These are phyloP conservation scores for Neopestalotiopsis sp. DNA, from an alignment of 2,329 filamentous ascomycete species.

Conservation along the genomic window DNA sequence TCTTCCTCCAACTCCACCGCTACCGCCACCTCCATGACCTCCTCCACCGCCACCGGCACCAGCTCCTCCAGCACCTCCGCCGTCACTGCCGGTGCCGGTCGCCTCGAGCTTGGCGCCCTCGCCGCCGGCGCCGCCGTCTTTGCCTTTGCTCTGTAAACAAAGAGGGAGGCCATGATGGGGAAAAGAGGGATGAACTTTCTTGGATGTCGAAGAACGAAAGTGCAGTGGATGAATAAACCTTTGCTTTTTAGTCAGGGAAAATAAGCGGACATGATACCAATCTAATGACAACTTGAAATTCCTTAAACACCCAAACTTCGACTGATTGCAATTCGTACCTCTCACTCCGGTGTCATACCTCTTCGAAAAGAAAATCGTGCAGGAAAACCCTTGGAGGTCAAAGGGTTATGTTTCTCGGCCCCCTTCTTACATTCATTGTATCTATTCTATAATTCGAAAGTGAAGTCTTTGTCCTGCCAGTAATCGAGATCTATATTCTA, in stretches of 20 bases:
- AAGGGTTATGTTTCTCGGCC: background rate
- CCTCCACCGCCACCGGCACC: constrained; percentile 23
- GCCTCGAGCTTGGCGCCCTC: constrained; percentile 33
- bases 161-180: too few species aligned
- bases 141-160: constrained; percentile 37
- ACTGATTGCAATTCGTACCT: background rate
- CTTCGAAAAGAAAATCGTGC: background rate
- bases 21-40: constrained; percentile 13
- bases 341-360: background rate
- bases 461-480: constrained; percentile 7
- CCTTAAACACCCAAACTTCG: background rate
- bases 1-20: constrained; percentile 7
- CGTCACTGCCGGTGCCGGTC: constrained; percentile 31
- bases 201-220: too few species aligned
- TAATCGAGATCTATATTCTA: background rate
- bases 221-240: background rate
- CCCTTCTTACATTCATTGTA: constrained; percentile 19
- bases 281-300: constrained; percentile 3
- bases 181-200: too few species aligned
- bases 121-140: constrained; percentile 36
- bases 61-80: constrained; percentile 24
- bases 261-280: constrained; percentile 5
- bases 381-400: background rate
- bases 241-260: background rate
- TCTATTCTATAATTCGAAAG: constrained; percentile 2